phyloP scores from a whole-genome alignment of 1,139 yeast species.

The Dujonia santamariae region DNA sequence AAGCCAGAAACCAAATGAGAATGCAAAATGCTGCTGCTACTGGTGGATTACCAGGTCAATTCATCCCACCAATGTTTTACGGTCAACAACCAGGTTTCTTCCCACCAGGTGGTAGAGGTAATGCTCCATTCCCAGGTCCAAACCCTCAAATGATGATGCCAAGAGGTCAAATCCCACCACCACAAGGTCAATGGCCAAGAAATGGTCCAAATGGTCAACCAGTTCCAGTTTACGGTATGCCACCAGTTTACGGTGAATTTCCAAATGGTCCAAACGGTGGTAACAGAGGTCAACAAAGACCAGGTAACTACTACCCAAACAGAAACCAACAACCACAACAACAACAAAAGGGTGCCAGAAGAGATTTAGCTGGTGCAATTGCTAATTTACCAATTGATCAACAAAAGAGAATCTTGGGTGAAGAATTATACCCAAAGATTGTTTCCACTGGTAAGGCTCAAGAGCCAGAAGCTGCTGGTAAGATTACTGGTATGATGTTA shows the following conservation, averaged over 20 bases:
- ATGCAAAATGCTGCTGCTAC: conserved; percentile 90
- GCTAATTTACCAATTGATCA: conserved; percentile 76
- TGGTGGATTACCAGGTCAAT: conserved; percentile 92
- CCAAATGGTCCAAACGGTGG: conserved; percentile 43
- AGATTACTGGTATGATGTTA: conserved; percentile 98
- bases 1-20: conserved; percentile 98
- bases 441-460: conserved; percentile 81
- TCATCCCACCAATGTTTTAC: conserved; percentile 93
- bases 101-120: conserved; percentile 79
- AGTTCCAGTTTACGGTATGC: conserved; percentile 76
- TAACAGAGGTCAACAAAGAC: conserved; percentile 28
- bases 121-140: conserved; percentile 80
- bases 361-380: conserved; percentile 56
- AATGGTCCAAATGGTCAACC: conserved; percentile 83
- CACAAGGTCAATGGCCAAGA: conserved; percentile 75
- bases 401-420: conserved; percentile 97
- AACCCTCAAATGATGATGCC: conserved; percentile 90
- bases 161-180: conserved; percentile 69
- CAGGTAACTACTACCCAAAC: conserved; percentile 44
- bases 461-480: conserved; percentile 96
- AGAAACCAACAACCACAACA: conserved; percentile 18
- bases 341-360: conserved; percentile 31
- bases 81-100: conserved; percentile 83
- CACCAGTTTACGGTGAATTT: conserved; percentile 68
- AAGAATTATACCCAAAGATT: conserved; percentile 94